A percentile compares a stretch with the other conserved stretches of the same genome.
Conservation (phyloP, 805 yeast species). For the Blastobotrys mokoenaii region DNA sequence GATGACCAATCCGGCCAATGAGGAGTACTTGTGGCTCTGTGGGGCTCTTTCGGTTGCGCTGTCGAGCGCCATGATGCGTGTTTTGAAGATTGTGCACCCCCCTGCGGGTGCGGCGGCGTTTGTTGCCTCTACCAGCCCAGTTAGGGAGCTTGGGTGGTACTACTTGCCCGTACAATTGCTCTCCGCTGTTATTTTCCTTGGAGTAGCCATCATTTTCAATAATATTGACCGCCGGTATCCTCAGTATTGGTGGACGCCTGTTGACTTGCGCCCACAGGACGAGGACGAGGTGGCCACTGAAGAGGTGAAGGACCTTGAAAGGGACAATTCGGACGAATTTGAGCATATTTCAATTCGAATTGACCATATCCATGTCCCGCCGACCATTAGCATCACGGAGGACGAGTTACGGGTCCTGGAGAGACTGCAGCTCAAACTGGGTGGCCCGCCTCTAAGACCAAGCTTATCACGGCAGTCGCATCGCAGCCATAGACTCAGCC, state of each 20-base stretch:
- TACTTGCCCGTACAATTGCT: slow-evolving; percentile 48
- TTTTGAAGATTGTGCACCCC: slow-evolving; percentile 54
- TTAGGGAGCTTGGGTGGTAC: slow-evolving; percentile 56
- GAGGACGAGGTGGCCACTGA: neutral
- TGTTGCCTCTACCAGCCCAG: slow-evolving; percentile 43
- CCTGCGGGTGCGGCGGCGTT: slow-evolving; percentile 68
- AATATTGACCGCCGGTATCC: slow-evolving; percentile 50
- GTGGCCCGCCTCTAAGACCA: neutral
- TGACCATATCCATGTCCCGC: neutral
- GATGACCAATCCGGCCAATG: slow-evolving; percentile 35
- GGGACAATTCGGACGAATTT: too few relatives aligned
- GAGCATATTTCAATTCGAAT: neutral
- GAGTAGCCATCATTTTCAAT: slow-evolving; percentile 45
- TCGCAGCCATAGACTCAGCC: too few relatives aligned
- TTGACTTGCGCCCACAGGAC: slow-evolving; percentile 1
- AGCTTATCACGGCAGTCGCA: too few relatives aligned
- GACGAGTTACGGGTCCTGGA: slow-evolving; percentile 2
- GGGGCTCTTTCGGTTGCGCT: slow-evolving; percentile 52
- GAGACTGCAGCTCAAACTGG: neutral
- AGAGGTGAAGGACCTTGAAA: neutral
- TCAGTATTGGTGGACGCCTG: slow-evolving; percentile 50
- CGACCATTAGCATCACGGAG: neutral
- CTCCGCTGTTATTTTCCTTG: slow-evolving; percentile 39
- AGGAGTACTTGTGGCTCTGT: slow-evolving; percentile 43
- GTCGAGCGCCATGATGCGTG: slow-evolving; percentile 44